Percentiles rank a stretch among this genome's conserved stretches.
Conservation (phyloP, 805 yeast species). For the Jamesozyma hellenica region DNA sequence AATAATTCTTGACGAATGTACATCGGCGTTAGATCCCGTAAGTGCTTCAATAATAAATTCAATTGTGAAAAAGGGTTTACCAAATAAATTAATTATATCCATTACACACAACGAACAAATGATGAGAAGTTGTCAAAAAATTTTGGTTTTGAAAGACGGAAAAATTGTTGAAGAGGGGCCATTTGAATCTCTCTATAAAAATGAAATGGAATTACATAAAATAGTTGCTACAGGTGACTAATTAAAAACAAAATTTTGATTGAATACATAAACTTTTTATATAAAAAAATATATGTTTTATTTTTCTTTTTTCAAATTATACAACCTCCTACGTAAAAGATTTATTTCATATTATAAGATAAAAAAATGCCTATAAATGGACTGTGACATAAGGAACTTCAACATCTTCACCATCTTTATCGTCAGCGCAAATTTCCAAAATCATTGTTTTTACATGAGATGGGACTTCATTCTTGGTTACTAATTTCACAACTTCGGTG, state of each 20-base stretch:
- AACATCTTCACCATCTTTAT: constrained; percentile 85
- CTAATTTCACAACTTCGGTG: constrained; percentile 69
- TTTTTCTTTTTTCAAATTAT: too few relatives aligned
- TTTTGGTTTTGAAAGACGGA: constrained; percentile 44
- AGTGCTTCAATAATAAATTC: constrained; percentile 43
- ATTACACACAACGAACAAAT: constrained; percentile 68
- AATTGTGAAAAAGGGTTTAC: constrained; percentile 33
- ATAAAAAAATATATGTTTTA: too few relatives aligned
- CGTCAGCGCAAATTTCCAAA: constrained; percentile 88
- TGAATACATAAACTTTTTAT: too few relatives aligned
- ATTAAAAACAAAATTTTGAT: background rate
- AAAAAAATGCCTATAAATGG: constrained; percentile 32
- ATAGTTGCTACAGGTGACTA: background rate
- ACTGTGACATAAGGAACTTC: constrained; percentile 84
- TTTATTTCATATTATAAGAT: too few relatives aligned
- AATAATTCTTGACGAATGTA: constrained; percentile 72
- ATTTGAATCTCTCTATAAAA: constrained; percentile 19
- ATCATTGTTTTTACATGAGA: constrained; percentile 66
- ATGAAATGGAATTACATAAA: constrained; percentile 2
- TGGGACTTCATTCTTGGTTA: constrained; percentile 75
- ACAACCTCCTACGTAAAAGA: too few relatives aligned
- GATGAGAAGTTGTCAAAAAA: constrained; percentile 46
- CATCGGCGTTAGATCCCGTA: constrained; percentile 72
- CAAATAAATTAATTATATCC: constrained; percentile 43
- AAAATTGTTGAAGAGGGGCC: constrained; percentile 37